These are phyloP conservation scores for Tetrahymena elliotti DNA, from an alignment of 73 alveolate species.

Conservation along the genomic window DNA sequence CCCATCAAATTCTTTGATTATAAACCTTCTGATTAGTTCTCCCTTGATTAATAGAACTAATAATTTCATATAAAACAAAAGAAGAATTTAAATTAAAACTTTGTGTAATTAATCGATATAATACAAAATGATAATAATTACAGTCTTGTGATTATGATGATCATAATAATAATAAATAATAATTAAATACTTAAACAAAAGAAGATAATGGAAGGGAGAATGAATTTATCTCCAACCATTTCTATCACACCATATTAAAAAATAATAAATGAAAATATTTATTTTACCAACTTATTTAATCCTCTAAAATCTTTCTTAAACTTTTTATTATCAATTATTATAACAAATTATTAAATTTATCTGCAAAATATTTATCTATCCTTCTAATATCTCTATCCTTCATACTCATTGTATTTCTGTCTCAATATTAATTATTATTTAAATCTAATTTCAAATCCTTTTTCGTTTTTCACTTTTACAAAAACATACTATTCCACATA, in stretches of 20 bases:
- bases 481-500: too few species aligned
- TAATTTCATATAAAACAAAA: background rate
- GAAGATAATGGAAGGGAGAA: background rate
- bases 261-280: background rate
- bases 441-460: background rate
- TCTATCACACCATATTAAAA: too few species aligned
- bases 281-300: background rate
- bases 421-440: background rate
- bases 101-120: background rate
- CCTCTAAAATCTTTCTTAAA: background rate
- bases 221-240: too few species aligned
- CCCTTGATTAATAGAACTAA: background rate
- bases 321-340: background rate
- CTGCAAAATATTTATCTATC: background rate
- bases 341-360: too few species aligned
- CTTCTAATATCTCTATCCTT: background rate
- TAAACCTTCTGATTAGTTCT: background rate
- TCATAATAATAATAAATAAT: too few species aligned
- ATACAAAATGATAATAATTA: too few species aligned
- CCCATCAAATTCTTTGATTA: background rate
- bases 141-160: background rate
- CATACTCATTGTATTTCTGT: background rate
- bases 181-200: too few species aligned
- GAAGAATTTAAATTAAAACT: background rate
- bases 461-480: background rate